Base-by-base conservation (phyloP, 2,329 filamentous ascomycete genomes). In the Fusarium sacchari region DNA sequence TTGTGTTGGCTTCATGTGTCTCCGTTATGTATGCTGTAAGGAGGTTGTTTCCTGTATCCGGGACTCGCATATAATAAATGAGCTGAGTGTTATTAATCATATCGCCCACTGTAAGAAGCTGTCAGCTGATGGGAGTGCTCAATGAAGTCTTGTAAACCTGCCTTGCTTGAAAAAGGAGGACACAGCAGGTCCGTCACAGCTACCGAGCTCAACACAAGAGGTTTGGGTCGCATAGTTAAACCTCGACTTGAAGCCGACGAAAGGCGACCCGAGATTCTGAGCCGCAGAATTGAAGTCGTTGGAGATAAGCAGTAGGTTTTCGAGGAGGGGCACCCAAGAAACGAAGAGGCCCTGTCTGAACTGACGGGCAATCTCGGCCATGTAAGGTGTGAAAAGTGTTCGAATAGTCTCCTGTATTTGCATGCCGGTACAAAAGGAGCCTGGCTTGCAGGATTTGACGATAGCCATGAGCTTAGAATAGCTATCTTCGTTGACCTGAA, bases 81-180 rank as follows among this genome's bases (percentile, higher is more conserved):
- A 32, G 6, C 5, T 49, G 10, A 10, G 6, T 49, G 6, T 7
- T 32, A 0, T 49, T 49, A 1, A 49, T 4, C 3, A 49, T n/a
- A 18, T 49, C 46, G 15, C 28, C 28, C 1, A 49, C 46, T 49
- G 3, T n/a, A 7, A n/a, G 11, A 49, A 6, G 2, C 3, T 13
- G 22, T 49, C 7, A 49, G 46, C 5, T 32, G 3, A 15, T n/a
- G 28, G 10, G 3, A 18, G 7, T 32, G 3, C 7, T 4, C 1
- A 8, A 0, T 7, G 15, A 24, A n/a, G 11, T 10, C 46, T 3
- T 0, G 0, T n/a, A n/a, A 49, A 2, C 46, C 3, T 32, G 32
- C 46, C 46, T 32, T 49, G 46, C 4, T 49, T 49, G 15, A 49
- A 49, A 5, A 49, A 49, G 0, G 46, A 49, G 15, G 46, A 49